Evolutionary conservation across 345 rosid genomes (phyloP), one percentile per base, ranked within the genome.

Genomic region (Eucalyptus erythrocorys): DNA sequence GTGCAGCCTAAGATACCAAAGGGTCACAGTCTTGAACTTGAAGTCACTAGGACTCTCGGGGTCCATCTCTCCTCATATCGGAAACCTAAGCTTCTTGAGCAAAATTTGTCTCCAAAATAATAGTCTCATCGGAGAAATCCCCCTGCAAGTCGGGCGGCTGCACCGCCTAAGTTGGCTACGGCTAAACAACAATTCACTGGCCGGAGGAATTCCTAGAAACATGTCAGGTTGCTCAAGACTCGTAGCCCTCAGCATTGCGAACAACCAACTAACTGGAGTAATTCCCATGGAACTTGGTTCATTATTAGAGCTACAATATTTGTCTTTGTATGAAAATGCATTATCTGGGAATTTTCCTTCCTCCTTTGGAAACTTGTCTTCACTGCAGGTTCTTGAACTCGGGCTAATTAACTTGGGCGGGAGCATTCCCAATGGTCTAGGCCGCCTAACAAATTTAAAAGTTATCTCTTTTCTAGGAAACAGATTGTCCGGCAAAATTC

Each of bases 401-500:
- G 12, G 5, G 30, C 13, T 2, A 37, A 79, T 37, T 12, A 15
- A 43, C 27, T 79, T 79, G 24, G 47, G 17, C 26, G 43, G 43
- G 10, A 32, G 42, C 84, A 76, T 76, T 42, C 84, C 84, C 22
- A 1, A 80, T 19, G 42, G 1, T 80, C 40, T 80, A 19, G 85
- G 85, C 12, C 3, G 42, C 42, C 42, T 40, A 27, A 37, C 12
- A 24, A 79, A 10, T 80, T 37, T 32, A 79, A 2, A 32, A 4
- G 4, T 2, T 2, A 3, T n/a, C 42, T 2, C 6, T 37, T 22
- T 17, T 47, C 3, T 1, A 2, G 21, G 22, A 43, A 89, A 91
- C 50, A 85, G 26, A 48, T 42, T 92, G 26, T 90, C 90, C 1
- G 92, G 91, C 55, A 42, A 49, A 7, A 87, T 93, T 48, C 93